Evolutionary conservation across 768 basidiomycete genomes (phyloP), one percentile per base, ranked within the genome.

Genomic region (Chlorophyllum brunneum): DNA sequence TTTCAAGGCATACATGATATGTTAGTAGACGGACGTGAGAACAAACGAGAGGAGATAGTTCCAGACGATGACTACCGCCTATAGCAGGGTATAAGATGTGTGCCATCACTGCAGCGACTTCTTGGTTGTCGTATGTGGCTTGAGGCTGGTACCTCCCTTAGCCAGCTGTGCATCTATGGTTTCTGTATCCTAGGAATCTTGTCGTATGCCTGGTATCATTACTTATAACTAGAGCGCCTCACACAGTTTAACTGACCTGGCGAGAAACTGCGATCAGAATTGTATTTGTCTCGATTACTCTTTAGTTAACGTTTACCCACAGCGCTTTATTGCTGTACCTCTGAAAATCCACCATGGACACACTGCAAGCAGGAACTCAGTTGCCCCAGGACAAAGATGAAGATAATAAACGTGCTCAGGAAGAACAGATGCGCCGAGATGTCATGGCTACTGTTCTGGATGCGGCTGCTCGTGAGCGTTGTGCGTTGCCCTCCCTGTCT

Each of bases 391-490:
- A 57, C 48, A 60, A 60, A 40, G 78, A 76, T 27, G 83, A 82
- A 23, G 80, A 80, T 31, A 78, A 76, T 1, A 81, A 78, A 50
- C 75, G 72, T 30, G 79, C 75, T 9, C 80, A 85, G 48, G 88
- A 91, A 55, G 89, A 90, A 56, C 76, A 90, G 64, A 80, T 84
- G 79, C 78, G 85, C 36, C 72, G 88, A 58, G 85, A 91, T 58
- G 64, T 93, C 58, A 79, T 95, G 63, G 79, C 85, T 6, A 87
- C 88, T 4, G 77, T 95, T 29, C 74, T 95, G 34, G 88, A 91
- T 56, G 69, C 76, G 4, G 83, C 80, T 48, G 92, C 92, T 34
- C 78, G 91, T 54, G 92, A 93, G 73, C 78, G 92, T 65, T 70
- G 92, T 94, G 66, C 56, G 77, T 75, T 51, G 4, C 43, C 33